Evolutionary conservation across 2,329 filamentous ascomycete genomes (phyloP).

Genomic region (Aspergillus transmontanensis): DNA sequence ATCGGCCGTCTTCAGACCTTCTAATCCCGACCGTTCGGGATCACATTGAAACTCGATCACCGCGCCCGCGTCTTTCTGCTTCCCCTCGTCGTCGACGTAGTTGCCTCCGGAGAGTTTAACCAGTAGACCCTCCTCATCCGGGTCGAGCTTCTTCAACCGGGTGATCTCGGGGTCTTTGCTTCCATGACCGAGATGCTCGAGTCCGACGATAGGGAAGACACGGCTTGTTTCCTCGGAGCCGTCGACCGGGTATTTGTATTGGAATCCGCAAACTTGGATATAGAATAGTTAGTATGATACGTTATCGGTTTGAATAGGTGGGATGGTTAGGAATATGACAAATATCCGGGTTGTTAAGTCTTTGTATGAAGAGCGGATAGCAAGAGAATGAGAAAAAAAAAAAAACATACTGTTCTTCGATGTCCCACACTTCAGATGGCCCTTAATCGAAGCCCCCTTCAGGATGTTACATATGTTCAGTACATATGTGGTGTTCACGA

Average conservation of each 20-base stretch:
- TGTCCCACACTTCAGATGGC: constrained; percentile 32
- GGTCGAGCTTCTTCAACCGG: constrained; percentile 67
- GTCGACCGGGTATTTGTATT: constrained; percentile 55
- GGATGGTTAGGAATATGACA: neutral
- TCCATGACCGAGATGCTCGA: constrained; percentile 58
- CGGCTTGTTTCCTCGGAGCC: constrained; percentile 54
- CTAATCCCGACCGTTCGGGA: constrained; percentile 68
- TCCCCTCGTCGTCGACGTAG: constrained; percentile 50
- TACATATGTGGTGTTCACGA: constrained; percentile 41
- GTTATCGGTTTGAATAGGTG: neutral
- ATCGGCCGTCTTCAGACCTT: constrained; percentile 47
- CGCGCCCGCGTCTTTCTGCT: constrained; percentile 63
- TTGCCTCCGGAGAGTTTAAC: constrained; percentile 66
- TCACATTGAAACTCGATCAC: constrained; percentile 88
- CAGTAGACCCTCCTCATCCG: constrained; percentile 70
- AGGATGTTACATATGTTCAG: constrained; percentile 39
- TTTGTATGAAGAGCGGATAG: neutral
- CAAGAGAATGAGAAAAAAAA: neutral
- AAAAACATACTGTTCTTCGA: constrained; percentile 38
- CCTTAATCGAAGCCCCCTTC: constrained; percentile 28
- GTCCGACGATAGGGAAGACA: constrained; percentile 74
- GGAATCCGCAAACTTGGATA: constrained; percentile 73
- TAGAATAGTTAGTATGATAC: neutral
- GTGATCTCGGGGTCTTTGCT: constrained; percentile 63
- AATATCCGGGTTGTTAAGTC: neutral